These are phyloP conservation scores for Colletotrichum sojae DNA, from an alignment of 2,329 filamentous ascomycete species.

Conservation along the genomic window DNA sequence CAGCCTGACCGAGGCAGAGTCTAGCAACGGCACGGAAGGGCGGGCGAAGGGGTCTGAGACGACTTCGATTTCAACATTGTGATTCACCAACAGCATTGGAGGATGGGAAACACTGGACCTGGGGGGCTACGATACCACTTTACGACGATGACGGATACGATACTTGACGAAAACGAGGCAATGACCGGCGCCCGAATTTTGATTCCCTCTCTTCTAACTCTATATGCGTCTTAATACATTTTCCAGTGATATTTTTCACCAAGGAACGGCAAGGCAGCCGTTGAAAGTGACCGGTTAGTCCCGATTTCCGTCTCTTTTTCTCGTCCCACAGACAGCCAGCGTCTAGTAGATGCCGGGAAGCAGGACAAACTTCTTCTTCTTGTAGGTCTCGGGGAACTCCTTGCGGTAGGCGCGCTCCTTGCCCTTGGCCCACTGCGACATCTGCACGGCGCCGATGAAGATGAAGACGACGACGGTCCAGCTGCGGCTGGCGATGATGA, in stretches of 20 bases:
- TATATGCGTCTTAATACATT: constrained; percentile 12
- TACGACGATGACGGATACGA: constrained; percentile 29
- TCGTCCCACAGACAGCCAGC: background rate
- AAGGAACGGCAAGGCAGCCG: background rate
- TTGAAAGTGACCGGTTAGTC: background rate
- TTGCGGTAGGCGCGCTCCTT: constrained; percentile 93
- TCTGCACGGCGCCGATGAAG: constrained; percentile 79
- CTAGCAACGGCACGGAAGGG: constrained; percentile 51
- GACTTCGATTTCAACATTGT: constrained; percentile 52
- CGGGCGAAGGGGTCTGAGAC: constrained; percentile 55
- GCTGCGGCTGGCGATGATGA: constrained; percentile 84
- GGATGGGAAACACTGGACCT: background rate
- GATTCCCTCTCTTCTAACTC: constrained; percentile 13
- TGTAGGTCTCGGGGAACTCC: constrained; percentile 94
- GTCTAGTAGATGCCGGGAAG: constrained; percentile 77
- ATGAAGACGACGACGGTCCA: constrained; percentile 85
- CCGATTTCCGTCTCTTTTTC: background rate
- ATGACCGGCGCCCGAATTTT: constrained; percentile 2
- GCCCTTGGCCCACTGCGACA: constrained; percentile 89
- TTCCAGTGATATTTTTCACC: background rate
- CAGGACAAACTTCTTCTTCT: constrained; percentile 91
- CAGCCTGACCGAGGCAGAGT: constrained; percentile 54
- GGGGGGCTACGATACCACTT: constrained; percentile 44
- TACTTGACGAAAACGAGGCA: constrained; percentile 11
- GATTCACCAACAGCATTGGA: background rate